phyloP scores from a whole-genome alignment of 768 basidiomycete genomes.

The Austroboletus eburneus region DNA sequence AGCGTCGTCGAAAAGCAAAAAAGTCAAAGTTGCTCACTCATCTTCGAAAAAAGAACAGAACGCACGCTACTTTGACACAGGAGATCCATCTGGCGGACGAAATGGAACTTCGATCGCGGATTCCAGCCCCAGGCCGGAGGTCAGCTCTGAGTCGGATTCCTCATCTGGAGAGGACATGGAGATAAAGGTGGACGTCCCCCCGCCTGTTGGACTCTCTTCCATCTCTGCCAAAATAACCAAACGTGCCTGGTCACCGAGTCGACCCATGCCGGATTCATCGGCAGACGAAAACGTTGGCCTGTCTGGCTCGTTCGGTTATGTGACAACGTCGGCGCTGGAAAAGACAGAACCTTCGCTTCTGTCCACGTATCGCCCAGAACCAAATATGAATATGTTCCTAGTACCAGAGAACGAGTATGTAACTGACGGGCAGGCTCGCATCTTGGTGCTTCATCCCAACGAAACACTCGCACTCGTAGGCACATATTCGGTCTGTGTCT shows the following conservation, averaged over 20 bases:
- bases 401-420: conserved; percentile 1
- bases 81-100: conserved; percentile 33
- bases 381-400: conserved; percentile 36
- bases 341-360: conserved; percentile 25
- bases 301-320: conserved; percentile 1
- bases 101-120: conserved; percentile 24
- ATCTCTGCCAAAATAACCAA: conserved; percentile 15
- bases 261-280: conserved; percentile 44
- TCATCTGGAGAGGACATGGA: conserved; percentile 25
- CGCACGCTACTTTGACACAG: conserved; percentile 33
- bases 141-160: conserved; percentile 29
- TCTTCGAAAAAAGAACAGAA: conserved; percentile 23
- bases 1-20: conserved; percentile 26
- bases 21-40: conserved; percentile 25
- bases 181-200: conserved; percentile 14
- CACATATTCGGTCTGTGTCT: conserved; percentile 52
- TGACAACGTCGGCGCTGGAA: not conserved
- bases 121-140: conserved; percentile 33
- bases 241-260: conserved; percentile 61
- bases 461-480: conserved; percentile 71
- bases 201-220: conserved; percentile 9
- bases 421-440: conserved; percentile 21
- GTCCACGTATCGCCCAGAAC: conserved; percentile 49
- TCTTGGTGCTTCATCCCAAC: conserved; percentile 42
- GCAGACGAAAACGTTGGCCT: conserved; percentile 38